These are phyloP conservation scores for Trypanosoma mega DNA, from an alignment of 208 protist genomes.

Conservation along the genomic window DNA sequence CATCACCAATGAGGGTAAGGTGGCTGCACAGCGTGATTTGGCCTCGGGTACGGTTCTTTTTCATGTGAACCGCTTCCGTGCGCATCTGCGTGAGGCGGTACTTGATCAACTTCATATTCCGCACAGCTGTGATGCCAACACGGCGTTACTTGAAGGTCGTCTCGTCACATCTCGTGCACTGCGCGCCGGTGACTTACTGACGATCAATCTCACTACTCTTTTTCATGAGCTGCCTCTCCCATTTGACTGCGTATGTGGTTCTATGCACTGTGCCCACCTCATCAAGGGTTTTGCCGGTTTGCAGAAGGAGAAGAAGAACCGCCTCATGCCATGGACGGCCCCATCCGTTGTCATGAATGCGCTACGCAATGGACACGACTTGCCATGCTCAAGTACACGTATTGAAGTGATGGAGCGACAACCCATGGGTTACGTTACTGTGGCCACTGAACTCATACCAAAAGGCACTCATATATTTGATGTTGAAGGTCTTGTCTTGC, in stretches of 20 bases:
- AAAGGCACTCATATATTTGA: constrained; percentile 64
- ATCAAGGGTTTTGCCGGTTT: constrained; percentile 55
- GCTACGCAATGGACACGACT: constrained; percentile 31
- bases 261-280: constrained; percentile 29
- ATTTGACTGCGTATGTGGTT: constrained; percentile 54
- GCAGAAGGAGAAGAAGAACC: constrained; percentile 29
- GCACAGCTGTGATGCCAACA: constrained; percentile 81
- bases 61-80: constrained; percentile 21
- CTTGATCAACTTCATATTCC: constrained; percentile 52
- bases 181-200: constrained; percentile 57
- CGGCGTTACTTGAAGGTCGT: constrained; percentile 54
- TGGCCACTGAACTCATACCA: constrained; percentile 47
- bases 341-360: constrained; percentile 46
- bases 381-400: constrained; percentile 37
- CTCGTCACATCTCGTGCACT: constrained; percentile 54
- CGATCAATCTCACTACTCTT: constrained; percentile 64
- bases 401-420: constrained; percentile 38
- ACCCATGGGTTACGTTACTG: constrained; percentile 62
- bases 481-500: constrained; percentile 68
- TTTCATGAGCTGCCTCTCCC: constrained; percentile 38
- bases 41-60: constrained; percentile 65
- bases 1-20: constrained; percentile 34
- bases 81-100: constrained; percentile 23
- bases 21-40: constrained; percentile 56
- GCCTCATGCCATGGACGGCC: constrained; percentile 41